Evolutionary conservation across 2,329 filamentous ascomycete species (phyloP).

Genomic region (Seiridium unicorne): DNA sequence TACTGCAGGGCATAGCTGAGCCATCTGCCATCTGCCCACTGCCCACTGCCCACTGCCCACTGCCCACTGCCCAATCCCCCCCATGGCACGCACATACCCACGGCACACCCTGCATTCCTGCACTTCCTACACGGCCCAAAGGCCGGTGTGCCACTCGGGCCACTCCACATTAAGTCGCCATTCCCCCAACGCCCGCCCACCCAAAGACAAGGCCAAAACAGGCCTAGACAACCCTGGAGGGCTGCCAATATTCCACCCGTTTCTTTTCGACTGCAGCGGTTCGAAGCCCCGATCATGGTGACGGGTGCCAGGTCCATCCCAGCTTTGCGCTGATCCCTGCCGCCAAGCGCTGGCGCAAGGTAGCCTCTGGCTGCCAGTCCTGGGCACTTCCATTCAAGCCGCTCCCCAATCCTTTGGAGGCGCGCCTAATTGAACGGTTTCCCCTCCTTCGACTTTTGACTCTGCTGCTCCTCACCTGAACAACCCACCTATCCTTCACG

Average conservation of each 20-base stretch:
- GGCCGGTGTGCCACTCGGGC: background rate
- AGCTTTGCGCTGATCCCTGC: background rate
- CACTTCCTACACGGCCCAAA: too few relatives aligned
- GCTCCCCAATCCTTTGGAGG: background rate
- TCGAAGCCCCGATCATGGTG: background rate
- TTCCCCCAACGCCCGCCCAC: too few relatives aligned
- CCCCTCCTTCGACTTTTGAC: slow-evolving; percentile 2
- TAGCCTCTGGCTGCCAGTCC: too few relatives aligned
- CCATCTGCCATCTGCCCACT: background rate
- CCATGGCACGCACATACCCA: background rate
- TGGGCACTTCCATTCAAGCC: background rate
- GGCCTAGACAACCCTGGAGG: background rate
- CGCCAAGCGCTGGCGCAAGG: background rate
- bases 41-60: background rate
- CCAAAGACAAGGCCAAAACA: background rate
- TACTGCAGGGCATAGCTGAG: too few relatives aligned
- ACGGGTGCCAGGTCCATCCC: background rate
- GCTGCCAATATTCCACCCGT: slow-evolving; percentile 1
- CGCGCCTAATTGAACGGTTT: slow-evolving; percentile 4
- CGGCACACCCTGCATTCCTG: background rate
- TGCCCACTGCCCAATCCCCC: background rate
- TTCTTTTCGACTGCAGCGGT: slow-evolving; percentile 1
- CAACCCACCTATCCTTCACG: background rate
- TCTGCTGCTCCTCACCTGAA: background rate
- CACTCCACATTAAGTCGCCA: background rate